Base-by-base conservation (phyloP, 108 stramenopile species). In the Parietichytrium sp. region DNA sequence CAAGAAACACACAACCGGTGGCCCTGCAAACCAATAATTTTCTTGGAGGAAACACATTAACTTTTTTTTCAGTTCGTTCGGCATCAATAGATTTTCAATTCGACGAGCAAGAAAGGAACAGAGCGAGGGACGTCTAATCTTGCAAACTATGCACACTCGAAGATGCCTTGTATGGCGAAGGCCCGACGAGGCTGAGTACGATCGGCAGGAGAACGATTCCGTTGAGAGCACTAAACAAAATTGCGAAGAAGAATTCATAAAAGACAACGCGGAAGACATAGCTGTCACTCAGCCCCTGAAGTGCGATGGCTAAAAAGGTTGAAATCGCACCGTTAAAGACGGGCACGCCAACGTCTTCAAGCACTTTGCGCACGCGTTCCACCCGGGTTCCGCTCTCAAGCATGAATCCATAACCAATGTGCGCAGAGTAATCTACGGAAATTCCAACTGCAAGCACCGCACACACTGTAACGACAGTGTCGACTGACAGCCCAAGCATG, bases 301-400 rank as follows among this genome's bases (percentile, higher is more conserved):
- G 31, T 0, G 51, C 7, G 15, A 83, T 78, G 25, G 85, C 85
- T 3, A 82, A 29, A 20, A 85, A 30, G 25, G 85, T 85, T 7
- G 82, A 82, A 20, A 85, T 47, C 18, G 78, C 85, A 2, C 85
- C 85, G 49, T 85, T 81, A 13, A 83, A n/a, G 6, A 85, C 85
- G 4, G 54, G 18, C 7, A 42, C 81, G 4, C 80, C 85, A 27
- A 83, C 61, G 29, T 79, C 77, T 29, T 6, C 79, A 0, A 85
- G 82, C 47, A 77, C 18, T 2, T 16, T 52, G 16, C 13, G 30
- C 7, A 80, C 52, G 4, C 78, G 78, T n/a, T 81, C 31, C 51
- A 48, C 48, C 23, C 27, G 31, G 27, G 38, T 2, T 23, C 55
- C 84, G 50, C 23, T 26, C 2, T 33, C 20, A 18, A 38, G 16